Base-by-base conservation (phyloP, 2,329 filamentous ascomycete species). In the Lizonia empirigonia region DNA sequence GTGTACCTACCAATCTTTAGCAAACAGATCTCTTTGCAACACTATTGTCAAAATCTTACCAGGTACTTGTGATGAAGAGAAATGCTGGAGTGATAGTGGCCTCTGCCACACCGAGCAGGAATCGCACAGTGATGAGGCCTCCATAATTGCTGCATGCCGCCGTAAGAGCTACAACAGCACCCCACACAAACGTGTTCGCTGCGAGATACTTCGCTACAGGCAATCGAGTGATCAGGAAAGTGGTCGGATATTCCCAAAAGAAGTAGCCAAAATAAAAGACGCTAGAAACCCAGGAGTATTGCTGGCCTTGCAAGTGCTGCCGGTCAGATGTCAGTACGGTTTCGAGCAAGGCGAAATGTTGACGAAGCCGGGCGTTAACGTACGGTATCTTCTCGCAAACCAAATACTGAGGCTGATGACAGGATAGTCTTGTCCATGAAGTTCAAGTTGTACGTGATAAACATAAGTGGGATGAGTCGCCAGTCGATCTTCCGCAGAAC, bases 341-440 rank as follows among this genome's bases (percentile, higher is more conserved):
- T 4, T 12, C 19, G 15, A 13, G 9, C n/a, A n/a, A 5, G 26
- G n/a, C n/a, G n/a, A n/a, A n/a, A n/a, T n/a, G n/a, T n/a, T n/a
- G n/a, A n/a, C n/a, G n/a, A n/a, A n/a, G n/a, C n/a, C n/a, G n/a
- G n/a, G n/a, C n/a, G n/a, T n/a, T 19, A 29, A 40, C 50, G 26
- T 39, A 51, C 50, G 22, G 48, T 64, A 33, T 67, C 62, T 16
- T 59, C 45, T 20, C 59, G 50, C 81, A 4, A 74, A 77, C 29
- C 82, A 56, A 85, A 85, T 0, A 85, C 80, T 4, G 81, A 74
- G 0, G 83, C 82, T 78, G 80, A 53, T 39, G 68, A 56, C 55
- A 68, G 39, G n/a, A 65, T 63, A 0, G 78, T 78, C 63, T 86
- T 86, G 66, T 86, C 83, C 75, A 85, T 82, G 50, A 85, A 85